A percentile compares a stretch with the other conserved stretches of the same genome.
Conservation (phyloP, 768 basidiomycete species). For the Boletellus sp. region DNA sequence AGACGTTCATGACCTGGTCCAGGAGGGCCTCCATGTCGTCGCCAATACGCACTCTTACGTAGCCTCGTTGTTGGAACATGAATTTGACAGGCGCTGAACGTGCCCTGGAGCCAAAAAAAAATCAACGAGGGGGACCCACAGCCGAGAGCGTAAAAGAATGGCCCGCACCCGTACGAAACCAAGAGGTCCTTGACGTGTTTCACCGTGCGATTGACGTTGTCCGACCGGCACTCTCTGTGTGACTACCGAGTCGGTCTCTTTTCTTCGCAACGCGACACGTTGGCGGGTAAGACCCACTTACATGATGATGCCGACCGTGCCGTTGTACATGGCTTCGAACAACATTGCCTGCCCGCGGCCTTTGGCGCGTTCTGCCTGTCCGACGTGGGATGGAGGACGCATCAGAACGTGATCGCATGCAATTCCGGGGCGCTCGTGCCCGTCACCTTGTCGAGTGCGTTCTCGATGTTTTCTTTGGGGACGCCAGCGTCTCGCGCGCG, state of each 20-base stretch:
- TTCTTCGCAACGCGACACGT: not conserved
- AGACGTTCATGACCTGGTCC: constrained; percentile 38
- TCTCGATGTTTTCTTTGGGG: constrained; percentile 68
- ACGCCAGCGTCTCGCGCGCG: constrained; percentile 55
- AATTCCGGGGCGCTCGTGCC: not conserved
- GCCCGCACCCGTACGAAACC: constrained; percentile 42
- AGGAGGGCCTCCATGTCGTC: constrained; percentile 35
- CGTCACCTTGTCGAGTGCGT: constrained; percentile 52
- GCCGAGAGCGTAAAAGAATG: not conserved
- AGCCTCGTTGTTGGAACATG: constrained; percentile 58
- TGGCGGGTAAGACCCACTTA: constrained; percentile 33
- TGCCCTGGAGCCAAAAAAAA: constrained; percentile 38
- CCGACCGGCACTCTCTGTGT: constrained; percentile 56
- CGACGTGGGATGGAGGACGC: not conserved
- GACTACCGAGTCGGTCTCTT: constrained; percentile 18
- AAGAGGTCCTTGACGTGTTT: constrained; percentile 54
- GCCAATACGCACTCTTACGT: constrained; percentile 43
- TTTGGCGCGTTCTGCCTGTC: constrained; percentile 47
- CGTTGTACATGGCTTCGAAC: constrained; percentile 60
- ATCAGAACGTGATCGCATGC: not conserved
- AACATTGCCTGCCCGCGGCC: constrained; percentile 46
- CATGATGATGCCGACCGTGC: constrained; percentile 63
- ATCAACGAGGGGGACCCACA: not conserved
- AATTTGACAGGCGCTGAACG: constrained; percentile 61
- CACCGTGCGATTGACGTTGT: constrained; percentile 61